These are phyloP conservation scores for Tuber melanosporum DNA, from an alignment of 495 filamentous ascomycete genomes.

Conservation along the genomic window DNA sequence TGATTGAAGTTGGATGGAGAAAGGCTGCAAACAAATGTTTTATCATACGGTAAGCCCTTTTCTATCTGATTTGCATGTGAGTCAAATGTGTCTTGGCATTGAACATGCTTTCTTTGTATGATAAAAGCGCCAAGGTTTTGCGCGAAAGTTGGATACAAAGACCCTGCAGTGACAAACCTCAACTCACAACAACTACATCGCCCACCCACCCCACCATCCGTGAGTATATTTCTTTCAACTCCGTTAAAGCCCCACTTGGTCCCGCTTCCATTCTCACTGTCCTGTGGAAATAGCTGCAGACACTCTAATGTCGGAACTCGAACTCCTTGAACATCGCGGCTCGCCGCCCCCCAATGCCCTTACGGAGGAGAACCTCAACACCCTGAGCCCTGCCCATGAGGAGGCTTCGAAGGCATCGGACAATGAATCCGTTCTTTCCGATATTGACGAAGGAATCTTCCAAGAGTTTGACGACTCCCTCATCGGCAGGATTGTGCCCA, in stretches of 20 bases:
- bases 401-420: constrained; percentile 54
- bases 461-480: constrained; percentile 75
- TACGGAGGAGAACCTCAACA: constrained; percentile 39
- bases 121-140: not conserved
- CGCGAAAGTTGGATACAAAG: no score
- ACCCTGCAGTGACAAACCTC: not conserved
- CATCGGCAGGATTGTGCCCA: constrained; percentile 60
- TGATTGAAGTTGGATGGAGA: not conserved
- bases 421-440: constrained; percentile 79
- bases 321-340: constrained; percentile 36
- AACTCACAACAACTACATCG: not conserved
- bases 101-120: not conserved
- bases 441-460: constrained; percentile 93
- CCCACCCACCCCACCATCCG: not conserved
- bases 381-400: constrained; percentile 35
- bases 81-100: not conserved
- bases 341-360: constrained; percentile 29
- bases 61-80: not conserved
- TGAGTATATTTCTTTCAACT: not conserved
- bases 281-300: not conserved
- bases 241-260: not conserved
- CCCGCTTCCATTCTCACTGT: not conserved
- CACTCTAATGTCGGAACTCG: constrained; percentile 47
- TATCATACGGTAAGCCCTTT: not conserved
- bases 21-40: not conserved